Percentiles rank a stretch among this genome's conserved stretches.
phyloP scores from a whole-genome alignment of 371 early-diverging fungal genomes.

The Syncephalastrum racemosum region DNA sequence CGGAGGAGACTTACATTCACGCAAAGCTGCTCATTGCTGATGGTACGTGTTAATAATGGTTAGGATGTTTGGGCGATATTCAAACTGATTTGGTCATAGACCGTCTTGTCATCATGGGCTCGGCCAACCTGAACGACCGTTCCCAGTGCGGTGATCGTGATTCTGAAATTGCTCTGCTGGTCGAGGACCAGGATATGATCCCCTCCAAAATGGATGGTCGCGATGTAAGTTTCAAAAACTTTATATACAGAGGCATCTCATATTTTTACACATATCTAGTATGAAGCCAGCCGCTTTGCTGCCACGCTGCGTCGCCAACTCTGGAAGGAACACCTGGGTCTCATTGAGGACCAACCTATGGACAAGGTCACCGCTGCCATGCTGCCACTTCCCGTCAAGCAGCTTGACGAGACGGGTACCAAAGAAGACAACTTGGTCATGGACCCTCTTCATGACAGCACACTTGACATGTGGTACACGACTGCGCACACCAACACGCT shows the following conservation, averaged over 20 bases:
- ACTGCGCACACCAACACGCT: constrained; percentile 62
- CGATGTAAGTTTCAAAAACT: constrained; percentile 38
- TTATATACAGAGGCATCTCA: not conserved
- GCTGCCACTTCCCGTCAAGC: constrained; percentile 49
- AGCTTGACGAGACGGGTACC: constrained; percentile 34
- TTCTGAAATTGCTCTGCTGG: constrained; percentile 83
- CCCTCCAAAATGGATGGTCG: constrained; percentile 71
- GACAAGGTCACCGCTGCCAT: constrained; percentile 47
- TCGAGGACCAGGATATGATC: constrained; percentile 76
- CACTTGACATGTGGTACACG: constrained; percentile 50
- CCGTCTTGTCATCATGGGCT: constrained; percentile 80
- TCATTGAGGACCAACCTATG: constrained; percentile 49
- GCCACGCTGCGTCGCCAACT: constrained; percentile 73
- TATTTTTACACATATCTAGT: constrained; percentile 22
- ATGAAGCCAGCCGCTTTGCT: constrained; percentile 66
- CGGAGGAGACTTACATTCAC: constrained; percentile 91
- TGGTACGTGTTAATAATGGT: constrained; percentile 32
- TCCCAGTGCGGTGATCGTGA: constrained; percentile 89
- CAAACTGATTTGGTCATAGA: constrained; percentile 32
- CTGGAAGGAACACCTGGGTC: constrained; percentile 86
- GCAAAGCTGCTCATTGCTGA: constrained; percentile 92
- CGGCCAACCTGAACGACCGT: constrained; percentile 92
- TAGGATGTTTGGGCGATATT: not conserved
- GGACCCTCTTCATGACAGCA: constrained; percentile 65
- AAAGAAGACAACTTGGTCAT: constrained; percentile 39